A percentile compares a stretch with the other conserved stretches of the same genome.
These are phyloP conservation scores for Aspergillus steynii DNA, from an alignment of 495 filamentous ascomycete genomes.

Conservation along the genomic window DNA sequence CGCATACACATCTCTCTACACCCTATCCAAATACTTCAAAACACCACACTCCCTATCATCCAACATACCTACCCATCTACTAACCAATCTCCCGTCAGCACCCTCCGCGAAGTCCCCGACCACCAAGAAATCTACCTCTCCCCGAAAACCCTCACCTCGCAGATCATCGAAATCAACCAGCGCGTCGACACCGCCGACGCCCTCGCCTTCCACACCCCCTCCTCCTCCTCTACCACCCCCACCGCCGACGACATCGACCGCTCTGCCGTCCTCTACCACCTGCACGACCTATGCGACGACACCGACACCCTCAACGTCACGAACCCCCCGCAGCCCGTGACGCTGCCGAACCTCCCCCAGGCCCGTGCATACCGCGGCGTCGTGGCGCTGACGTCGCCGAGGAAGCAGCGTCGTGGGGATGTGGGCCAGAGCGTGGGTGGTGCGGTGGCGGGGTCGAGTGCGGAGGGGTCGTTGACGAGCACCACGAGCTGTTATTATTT, in stretches of 20 bases:
- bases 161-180: conserved; percentile 88
- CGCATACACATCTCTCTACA: background rate
- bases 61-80: conserved; percentile 1
- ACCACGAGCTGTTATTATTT: conserved; percentile 38
- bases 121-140: conserved; percentile 94
- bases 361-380: conserved; percentile 32
- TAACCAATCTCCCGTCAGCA: conserved; percentile 41
- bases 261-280: conserved; percentile 68
- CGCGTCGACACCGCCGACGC: conserved; percentile 52
- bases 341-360: conserved; percentile 26
- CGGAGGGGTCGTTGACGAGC: conserved; percentile 19
- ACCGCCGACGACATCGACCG: conserved; percentile 43
- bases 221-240: conserved; percentile 25
- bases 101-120: conserved; percentile 86
- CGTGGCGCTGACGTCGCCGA: conserved; percentile 31
- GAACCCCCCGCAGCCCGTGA: conserved; percentile 34
- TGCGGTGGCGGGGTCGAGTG: conserved; percentile 24
- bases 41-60: conserved; percentile 5
- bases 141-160: conserved; percentile 68
- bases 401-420: conserved; percentile 9
- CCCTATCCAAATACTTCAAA: background rate
- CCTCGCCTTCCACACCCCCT: conserved; percentile 27
- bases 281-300: conserved; percentile 72
- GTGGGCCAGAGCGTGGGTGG: conserved; percentile 7
- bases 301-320: conserved; percentile 60